Evolutionary conservation across 169 alveolate species (phyloP), one percentile per base, ranked within the genome.

Genomic region (Amoebophrya sp.): DNA sequence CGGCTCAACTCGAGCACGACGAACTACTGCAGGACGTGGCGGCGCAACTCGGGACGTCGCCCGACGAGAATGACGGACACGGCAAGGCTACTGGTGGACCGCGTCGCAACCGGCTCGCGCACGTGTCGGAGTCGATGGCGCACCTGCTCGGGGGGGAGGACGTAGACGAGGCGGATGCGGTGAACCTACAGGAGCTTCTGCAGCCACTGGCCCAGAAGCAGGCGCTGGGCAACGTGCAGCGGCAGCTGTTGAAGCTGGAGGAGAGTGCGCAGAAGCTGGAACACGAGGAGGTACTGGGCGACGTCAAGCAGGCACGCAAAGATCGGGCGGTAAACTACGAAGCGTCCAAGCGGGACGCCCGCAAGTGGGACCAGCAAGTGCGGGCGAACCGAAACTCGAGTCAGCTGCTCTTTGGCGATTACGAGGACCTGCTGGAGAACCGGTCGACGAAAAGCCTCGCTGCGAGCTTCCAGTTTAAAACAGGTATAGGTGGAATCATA

Each of bases 371-470:
- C 35, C 2, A 0, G 35, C 83, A 66, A 25, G 83, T 66, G 83
- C 29, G 35, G 32, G 32, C 12, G 35, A 66, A 66, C 83, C 29
- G 35, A 1, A n/a, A 66, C 35, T 2, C 38, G 35, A 7, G 83
- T 0, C 83, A 66, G 32, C 12, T 66, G 32, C 35, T 66, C 29
- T 66, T 12, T 25, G 83, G 83, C 12, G 83, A 66, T 25, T 66
- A 66, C 83, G 83, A 66, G 18, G 83, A 66, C 83, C 0, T 25
- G 83, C 83, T 66, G 83, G 83, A 66, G 18, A 66, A 66, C 83
- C 83, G 83, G 83, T 25, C 38, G 39, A 66, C 83, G 32, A 7
- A 25, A 2, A 66, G 83, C 35, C 35, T 66, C 7, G 83, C 83
- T 12, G 83, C 83, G 32, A n/a, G 39, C 29, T 66, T 66, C 35